Conservation (phyloP, 1,139 yeast genomes). For the Hansenula sp. region DNA sequence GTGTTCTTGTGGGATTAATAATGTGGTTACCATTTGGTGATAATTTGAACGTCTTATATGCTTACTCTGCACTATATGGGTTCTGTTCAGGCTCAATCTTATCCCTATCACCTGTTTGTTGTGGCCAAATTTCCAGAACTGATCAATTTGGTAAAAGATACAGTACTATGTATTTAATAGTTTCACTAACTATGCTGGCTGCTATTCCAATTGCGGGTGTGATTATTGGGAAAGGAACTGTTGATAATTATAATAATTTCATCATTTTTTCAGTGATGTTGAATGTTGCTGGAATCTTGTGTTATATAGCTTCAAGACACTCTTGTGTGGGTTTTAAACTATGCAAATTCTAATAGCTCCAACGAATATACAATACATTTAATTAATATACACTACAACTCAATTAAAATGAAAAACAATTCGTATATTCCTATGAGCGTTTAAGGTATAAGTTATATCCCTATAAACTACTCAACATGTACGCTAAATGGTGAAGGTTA, state of each 20-base stretch:
- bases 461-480: no score
- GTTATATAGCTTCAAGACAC: conserved; percentile 10
- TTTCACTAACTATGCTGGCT: conserved; percentile 53
- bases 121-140: conserved; percentile 60
- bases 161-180: conserved; percentile 64
- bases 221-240: conserved; percentile 29
- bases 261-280: conserved; percentile 19
- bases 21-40: conserved; percentile 33
- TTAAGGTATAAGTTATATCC: no score
- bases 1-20: conserved; percentile 27
- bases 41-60: conserved; percentile 26
- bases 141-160: conserved; percentile 64
- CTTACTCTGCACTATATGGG: conserved; percentile 31
- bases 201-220: conserved; percentile 54
- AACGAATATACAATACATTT: not conserved
- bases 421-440: no score
- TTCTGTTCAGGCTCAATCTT: conserved; percentile 39
- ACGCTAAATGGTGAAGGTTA: no score
- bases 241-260: conserved; percentile 23
- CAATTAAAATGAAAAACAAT: no score
- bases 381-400: no score
- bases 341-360: not conserved
- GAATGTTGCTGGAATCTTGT: conserved; percentile 10
- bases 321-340: conserved; percentile 12
- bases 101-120: conserved; percentile 44